Base-by-base conservation (phyloP, 2,329 filamentous ascomycete genomes). In the Hymenoscyphus repandus region DNA sequence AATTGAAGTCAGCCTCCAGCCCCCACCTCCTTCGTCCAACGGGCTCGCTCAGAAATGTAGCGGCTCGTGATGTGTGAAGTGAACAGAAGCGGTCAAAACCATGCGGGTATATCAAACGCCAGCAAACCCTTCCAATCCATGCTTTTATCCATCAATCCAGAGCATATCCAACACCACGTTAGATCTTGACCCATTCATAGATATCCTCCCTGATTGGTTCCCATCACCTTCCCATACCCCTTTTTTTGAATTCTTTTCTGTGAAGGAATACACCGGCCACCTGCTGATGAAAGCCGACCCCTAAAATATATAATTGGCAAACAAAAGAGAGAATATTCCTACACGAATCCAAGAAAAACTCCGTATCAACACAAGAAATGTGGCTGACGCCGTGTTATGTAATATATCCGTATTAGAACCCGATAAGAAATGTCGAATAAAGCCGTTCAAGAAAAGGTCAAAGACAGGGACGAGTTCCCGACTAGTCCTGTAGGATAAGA, bases 31-130 rank as follows among this genome's bases (percentile, higher is more conserved):
- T 38, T 30, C 34, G 11, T 33, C 12, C 17, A 50, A 45, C 30
- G 31, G 33, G 22, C 22, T 27, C 22, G 22, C 22, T 4, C 22
- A 27, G 22, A 27, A 27, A 27, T 27, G 22, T 4, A 7, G 22
- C 22, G 22, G 27, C 34, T 30, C 12, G 37, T 36, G n/a, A 43
- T 30, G 6, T 20, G 31, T 36, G 42, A 42, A 12, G 36, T 41
- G 20, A 45, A 17, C 11, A 37, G 40, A 20, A 20, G 18, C 45
- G 45, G 34, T 10, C 18, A 47, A 49, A 48, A 45, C 47, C 31
- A 37, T 50, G 51, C 51, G 51, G 51, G 51, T 53, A 53, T 53
- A 53, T 53, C 51, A 53, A 53, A 53, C 51, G 51, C 51, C 51
- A 49, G 40, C 47, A 49, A 45, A 47, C 47, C 51, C 20, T 47